Conservation (phyloP, 768 basidiomycete genomes). For the Lepiota subincarnata region DNA sequence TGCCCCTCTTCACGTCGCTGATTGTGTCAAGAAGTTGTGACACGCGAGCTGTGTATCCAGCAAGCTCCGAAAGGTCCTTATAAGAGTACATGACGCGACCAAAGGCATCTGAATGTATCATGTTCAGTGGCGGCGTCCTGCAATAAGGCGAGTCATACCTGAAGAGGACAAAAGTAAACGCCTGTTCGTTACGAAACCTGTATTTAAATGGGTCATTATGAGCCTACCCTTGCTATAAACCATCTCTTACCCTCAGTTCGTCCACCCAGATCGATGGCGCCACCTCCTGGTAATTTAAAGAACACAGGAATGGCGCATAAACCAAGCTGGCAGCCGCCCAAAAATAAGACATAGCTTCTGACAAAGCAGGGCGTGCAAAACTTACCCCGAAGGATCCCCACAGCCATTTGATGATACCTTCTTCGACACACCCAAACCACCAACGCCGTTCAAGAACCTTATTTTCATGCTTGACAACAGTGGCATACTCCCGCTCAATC, state of each 20-base stretch:
- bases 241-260: slow-evolving; percentile 74
- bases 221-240: not conserved
- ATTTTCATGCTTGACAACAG: slow-evolving; percentile 81
- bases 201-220: not conserved
- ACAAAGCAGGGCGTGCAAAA: slow-evolving; percentile 11
- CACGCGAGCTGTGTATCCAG: slow-evolving; percentile 93
- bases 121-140: not conserved
- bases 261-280: slow-evolving; percentile 67
- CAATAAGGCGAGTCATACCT: slow-evolving; percentile 34
- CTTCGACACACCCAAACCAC: slow-evolving; percentile 91
- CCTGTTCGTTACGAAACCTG: slow-evolving; percentile 96
- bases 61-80: slow-evolving; percentile 93
- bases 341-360: not conserved
- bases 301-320: slow-evolving; percentile 95
- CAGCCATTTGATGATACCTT: slow-evolving; percentile 93
- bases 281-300: slow-evolving; percentile 73
- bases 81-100: slow-evolving; percentile 97
- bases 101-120: slow-evolving; percentile 67
- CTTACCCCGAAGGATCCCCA: slow-evolving; percentile 94
- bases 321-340: slow-evolving; percentile 46
- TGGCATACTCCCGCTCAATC: slow-evolving; percentile 84
- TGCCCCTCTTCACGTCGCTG: slow-evolving; percentile 77
- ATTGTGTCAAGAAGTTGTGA: slow-evolving; percentile 87
- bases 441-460: slow-evolving; percentile 74
- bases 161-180: slow-evolving; percentile 84